A percentile compares a stretch with the other conserved stretches of the same genome.
Conservation (phyloP, 768 basidiomycete species). For the Tulasnella calospora region DNA sequence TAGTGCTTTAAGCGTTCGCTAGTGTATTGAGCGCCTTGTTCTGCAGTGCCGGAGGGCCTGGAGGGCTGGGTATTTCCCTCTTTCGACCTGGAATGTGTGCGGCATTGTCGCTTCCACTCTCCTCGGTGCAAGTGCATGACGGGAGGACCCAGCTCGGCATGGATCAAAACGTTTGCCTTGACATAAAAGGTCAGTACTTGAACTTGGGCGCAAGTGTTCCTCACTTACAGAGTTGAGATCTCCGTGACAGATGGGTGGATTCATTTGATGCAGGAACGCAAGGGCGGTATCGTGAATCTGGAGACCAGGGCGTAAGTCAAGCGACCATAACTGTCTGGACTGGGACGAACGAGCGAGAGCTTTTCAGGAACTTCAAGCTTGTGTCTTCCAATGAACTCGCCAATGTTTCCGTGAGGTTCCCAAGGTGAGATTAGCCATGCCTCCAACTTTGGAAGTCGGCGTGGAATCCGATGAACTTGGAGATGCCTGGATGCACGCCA, state of each 20-base stretch:
- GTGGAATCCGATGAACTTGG: background rate
- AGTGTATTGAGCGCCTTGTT: background rate
- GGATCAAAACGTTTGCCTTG: background rate
- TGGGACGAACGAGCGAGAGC: background rate
- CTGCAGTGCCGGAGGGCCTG: too few relatives aligned
- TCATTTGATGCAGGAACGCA: background rate
- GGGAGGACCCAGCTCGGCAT: background rate
- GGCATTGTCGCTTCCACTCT: too few relatives aligned
- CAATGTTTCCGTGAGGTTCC: background rate
- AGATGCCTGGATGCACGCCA: background rate
- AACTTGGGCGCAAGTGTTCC: background rate
- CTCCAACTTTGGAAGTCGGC: background rate
- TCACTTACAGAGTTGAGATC: background rate
- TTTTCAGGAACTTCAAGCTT: background rate
- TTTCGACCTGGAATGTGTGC: too few relatives aligned
- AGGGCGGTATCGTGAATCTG: background rate
- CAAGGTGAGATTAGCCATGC: background rate
- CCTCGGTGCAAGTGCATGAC: too few relatives aligned
- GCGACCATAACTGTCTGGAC: too few relatives aligned
- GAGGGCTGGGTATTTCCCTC: too few relatives aligned
- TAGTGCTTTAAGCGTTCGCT: background rate
- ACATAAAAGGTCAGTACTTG: background rate
- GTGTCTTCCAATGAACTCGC: background rate
- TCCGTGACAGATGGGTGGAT: background rate
- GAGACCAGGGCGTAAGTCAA: background rate